Percentiles rank a stretch among this genome's conserved stretches.
phyloP scores from a whole-genome alignment of 176 grass and related monocot genomes.

The Chloris gayana region DNA sequence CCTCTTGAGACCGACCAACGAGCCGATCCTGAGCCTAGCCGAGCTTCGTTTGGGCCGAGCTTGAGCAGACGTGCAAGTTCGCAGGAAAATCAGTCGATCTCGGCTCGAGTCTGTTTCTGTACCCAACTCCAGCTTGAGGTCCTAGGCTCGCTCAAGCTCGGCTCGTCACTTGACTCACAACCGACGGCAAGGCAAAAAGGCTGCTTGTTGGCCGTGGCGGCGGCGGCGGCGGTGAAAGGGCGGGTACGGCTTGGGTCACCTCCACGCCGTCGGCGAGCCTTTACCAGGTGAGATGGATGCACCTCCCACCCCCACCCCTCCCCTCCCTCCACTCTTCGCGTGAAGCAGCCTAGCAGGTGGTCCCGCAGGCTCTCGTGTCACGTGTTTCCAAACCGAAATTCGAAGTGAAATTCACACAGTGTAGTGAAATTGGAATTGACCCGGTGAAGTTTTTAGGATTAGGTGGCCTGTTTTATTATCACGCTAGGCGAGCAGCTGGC shows the following conservation, averaged over 20 bases:
- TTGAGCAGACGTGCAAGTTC: too few species aligned
- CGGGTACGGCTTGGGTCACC: neutral
- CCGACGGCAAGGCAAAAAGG: too few species aligned
- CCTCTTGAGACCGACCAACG: too few species aligned
- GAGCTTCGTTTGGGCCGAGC: too few species aligned
- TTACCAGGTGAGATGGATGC: neutral
- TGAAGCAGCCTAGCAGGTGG: neutral
- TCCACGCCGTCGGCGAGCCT: neutral
- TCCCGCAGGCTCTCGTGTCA: neutral
- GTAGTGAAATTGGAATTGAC: neutral
- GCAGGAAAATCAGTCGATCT: too few species aligned
- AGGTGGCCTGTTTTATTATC: neutral
- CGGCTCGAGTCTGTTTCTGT: too few species aligned
- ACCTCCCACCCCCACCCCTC: neutral
- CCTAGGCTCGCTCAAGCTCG: too few species aligned
- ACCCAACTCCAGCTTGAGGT: too few species aligned
- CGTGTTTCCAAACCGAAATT: neutral
- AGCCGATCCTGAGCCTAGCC: too few species aligned
- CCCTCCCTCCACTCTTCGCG: neutral
- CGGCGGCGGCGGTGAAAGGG: neutral
- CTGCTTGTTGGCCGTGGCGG: too few species aligned
- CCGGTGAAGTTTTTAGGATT: neutral
- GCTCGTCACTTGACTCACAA: too few species aligned
- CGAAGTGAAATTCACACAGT: neutral
- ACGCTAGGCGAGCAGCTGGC: neutral